These are phyloP conservation scores for Prosopis cineraria DNA, from an alignment of 306 rosid genomes.

Conservation along the genomic window DNA sequence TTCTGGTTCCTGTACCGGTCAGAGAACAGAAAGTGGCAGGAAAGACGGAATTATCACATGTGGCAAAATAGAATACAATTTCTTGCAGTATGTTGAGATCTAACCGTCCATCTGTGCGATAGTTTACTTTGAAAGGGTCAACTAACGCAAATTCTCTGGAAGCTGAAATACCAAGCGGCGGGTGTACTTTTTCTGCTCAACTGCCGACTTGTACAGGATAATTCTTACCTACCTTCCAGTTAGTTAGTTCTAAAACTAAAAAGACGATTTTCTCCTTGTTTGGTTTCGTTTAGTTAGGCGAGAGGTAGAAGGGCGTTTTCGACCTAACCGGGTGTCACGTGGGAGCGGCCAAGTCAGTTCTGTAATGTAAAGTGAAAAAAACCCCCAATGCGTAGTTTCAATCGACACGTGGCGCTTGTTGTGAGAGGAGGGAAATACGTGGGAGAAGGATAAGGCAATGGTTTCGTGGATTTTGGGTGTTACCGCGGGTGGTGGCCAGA, in stretches of 20 bases:
- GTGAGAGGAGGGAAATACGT: slow-evolving; percentile 16
- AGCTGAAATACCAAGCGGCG: slow-evolving; percentile 32
- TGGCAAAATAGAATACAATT: not conserved
- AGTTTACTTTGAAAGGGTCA: slow-evolving; percentile 35
- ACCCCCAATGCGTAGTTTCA: slow-evolving; percentile 26
- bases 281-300: not conserved
- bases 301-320: not conserved
- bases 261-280: slow-evolving; percentile 41
- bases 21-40: slow-evolving; percentile 48
- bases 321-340: slow-evolving; percentile 31
- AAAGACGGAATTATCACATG: slow-evolving; percentile 57
- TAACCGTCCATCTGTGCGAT: slow-evolving; percentile 37
- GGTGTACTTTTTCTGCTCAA: slow-evolving; percentile 48
- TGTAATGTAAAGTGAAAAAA: slow-evolving; percentile 31
- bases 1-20: slow-evolving; percentile 49
- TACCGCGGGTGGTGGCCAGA: slow-evolving; percentile 51
- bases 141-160: slow-evolving; percentile 16
- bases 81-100: slow-evolving; percentile 15
- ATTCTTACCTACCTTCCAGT: slow-evolving; percentile 55
- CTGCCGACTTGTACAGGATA: slow-evolving; percentile 54
- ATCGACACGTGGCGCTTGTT: slow-evolving; percentile 42
- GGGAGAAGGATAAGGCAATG: slow-evolving; percentile 38
- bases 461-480: slow-evolving; percentile 31
- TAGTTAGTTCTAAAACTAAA: slow-evolving; percentile 38
- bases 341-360: slow-evolving; percentile 25